Conservation (phyloP, 2,329 filamentous ascomycete genomes). For the Colletotrichum australisinense region DNA sequence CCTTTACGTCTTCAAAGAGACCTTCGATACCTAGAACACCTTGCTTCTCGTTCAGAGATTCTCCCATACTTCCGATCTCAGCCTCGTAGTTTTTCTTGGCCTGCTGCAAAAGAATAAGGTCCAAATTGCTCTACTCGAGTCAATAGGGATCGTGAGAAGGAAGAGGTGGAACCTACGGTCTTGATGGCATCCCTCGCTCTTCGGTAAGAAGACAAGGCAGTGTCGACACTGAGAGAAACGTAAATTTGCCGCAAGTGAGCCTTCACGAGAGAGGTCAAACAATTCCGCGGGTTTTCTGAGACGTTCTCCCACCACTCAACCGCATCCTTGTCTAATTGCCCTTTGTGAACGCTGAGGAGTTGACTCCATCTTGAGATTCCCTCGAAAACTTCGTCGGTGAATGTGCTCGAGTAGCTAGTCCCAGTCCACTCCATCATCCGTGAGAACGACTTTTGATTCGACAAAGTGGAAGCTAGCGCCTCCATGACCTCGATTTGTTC, state of each 20-base stretch:
- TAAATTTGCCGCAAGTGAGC: too few species aligned
- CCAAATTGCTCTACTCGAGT: constrained; percentile 32
- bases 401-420: constrained; percentile 34
- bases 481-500: constrained; percentile 41
- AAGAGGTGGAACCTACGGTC: background rate
- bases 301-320: constrained; percentile 39
- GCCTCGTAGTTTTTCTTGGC: constrained; percentile 36
- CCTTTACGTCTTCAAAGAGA: constrained; percentile 38
- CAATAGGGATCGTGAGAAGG: background rate
- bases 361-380: background rate
- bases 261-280: too few species aligned
- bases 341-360: background rate
- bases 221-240: too few species aligned
- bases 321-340: constrained; percentile 28
- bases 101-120: constrained; percentile 32
- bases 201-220: too few species aligned
- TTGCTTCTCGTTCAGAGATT: constrained; percentile 9
- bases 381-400: background rate
- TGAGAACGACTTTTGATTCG: constrained; percentile 31
- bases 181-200: background rate
- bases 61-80: background rate
- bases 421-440: too few species aligned
- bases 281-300: background rate
- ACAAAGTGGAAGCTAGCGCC: constrained; percentile 35
- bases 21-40: constrained; percentile 36